Evolutionary conservation across 1,139 yeast genomes (phyloP).

Genomic region (Yamadazyma atlantica): DNA sequence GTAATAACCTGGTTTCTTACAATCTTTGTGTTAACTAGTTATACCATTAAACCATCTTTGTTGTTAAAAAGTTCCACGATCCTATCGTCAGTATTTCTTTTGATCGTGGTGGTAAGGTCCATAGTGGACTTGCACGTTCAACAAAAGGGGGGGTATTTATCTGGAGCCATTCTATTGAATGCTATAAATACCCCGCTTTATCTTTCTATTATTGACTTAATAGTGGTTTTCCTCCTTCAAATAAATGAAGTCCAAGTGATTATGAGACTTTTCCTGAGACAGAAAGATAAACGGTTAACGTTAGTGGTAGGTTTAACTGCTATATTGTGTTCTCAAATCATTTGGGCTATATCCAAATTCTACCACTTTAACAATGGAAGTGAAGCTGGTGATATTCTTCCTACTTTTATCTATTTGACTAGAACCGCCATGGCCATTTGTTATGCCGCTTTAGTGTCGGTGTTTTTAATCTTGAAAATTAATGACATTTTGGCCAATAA

Average conservation of each 20-base stretch:
- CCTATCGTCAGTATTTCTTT: constrained; percentile 54
- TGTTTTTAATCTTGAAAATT: constrained; percentile 57
- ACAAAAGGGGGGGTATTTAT: constrained; percentile 55
- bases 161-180: constrained; percentile 50
- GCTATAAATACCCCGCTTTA: constrained; percentile 47
- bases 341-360: constrained; percentile 71
- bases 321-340: constrained; percentile 57
- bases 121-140: constrained; percentile 47
- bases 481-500: constrained; percentile 52
- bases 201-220: constrained; percentile 60
- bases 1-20: constrained; percentile 67
- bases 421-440: constrained; percentile 73
- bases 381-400: constrained; percentile 60
- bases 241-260: constrained; percentile 76
- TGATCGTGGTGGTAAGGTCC: constrained; percentile 49
- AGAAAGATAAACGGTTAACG: constrained; percentile 66
- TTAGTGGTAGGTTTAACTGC: constrained; percentile 61
- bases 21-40: constrained; percentile 61
- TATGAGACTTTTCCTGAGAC: constrained; percentile 70
- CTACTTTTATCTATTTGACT: constrained; percentile 77
- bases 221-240: constrained; percentile 61
- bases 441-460: constrained; percentile 66
- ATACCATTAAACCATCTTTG: constrained; percentile 53
- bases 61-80: constrained; percentile 46
- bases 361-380: constrained; percentile 30